Evolutionary conservation across 768 basidiomycete species (phyloP).

Genomic region (Strobilomyces echinocephalus): DNA sequence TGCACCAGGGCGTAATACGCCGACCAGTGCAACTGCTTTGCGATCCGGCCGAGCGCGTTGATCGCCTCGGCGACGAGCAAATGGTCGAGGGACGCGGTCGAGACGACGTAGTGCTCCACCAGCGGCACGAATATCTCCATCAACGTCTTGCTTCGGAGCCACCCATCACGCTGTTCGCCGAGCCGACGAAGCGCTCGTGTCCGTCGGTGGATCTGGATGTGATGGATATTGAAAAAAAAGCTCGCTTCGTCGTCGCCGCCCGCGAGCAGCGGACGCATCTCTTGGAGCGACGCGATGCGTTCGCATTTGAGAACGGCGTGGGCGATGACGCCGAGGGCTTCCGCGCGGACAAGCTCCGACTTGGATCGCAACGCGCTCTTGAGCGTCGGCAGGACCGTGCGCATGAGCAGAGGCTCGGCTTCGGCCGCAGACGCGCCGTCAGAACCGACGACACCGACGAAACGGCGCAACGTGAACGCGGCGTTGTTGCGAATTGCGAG

Average conservation of each 20-base stretch:
- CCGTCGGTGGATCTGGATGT: slow-evolving; percentile 89
- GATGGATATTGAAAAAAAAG: slow-evolving; percentile 94
- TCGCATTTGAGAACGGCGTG: slow-evolving; percentile 66
- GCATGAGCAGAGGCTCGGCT: slow-evolving; percentile 53
- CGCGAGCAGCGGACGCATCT: slow-evolving; percentile 78
- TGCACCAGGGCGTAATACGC: slow-evolving; percentile 77
- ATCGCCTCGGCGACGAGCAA: slow-evolving; percentile 91
- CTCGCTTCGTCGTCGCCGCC: slow-evolving; percentile 91
- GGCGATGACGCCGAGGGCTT: slow-evolving; percentile 74
- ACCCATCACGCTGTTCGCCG: slow-evolving; percentile 67
- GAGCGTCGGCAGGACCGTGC: slow-evolving; percentile 68
- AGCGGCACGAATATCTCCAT: slow-evolving; percentile 85
- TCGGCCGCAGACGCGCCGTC: slow-evolving; percentile 33
- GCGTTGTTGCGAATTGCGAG: slow-evolving; percentile 82
- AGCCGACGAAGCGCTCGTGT: slow-evolving; percentile 82
- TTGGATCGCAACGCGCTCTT: slow-evolving; percentile 77
- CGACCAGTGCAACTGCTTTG: slow-evolving; percentile 76
- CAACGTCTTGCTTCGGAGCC: slow-evolving; percentile 63
- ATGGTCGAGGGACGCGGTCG: slow-evolving; percentile 64
- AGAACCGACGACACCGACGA: slow-evolving; percentile 55
- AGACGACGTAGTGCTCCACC: slow-evolving; percentile 72
- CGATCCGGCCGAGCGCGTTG: slow-evolving; percentile 68
- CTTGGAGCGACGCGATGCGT: slow-evolving; percentile 56
- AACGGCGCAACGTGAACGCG: slow-evolving; percentile 67
- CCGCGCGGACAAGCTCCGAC: slow-evolving; percentile 81